Evolutionary conservation across 331 rosid species (phyloP).

Genomic region (Cydonia oblonga): DNA sequence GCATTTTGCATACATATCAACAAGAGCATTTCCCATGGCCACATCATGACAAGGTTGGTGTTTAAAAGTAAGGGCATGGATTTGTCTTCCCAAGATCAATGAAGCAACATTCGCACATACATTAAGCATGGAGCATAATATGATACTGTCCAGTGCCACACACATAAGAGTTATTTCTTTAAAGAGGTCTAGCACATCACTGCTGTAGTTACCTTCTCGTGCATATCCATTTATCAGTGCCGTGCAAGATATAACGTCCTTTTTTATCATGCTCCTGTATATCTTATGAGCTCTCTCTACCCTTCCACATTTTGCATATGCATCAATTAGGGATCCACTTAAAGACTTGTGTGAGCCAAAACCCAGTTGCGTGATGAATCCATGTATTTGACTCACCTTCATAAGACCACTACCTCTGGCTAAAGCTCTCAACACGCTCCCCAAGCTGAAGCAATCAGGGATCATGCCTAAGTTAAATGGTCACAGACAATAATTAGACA

Average conservation of each 20-base stretch:
- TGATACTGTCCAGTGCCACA: slow-evolving; percentile 12
- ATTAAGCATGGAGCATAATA: slow-evolving; percentile 25
- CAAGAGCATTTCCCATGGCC: slow-evolving; percentile 18
- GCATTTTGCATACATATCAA: slow-evolving; percentile 22
- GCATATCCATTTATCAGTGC: slow-evolving; percentile 22
- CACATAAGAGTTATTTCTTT: slow-evolving; percentile 6
- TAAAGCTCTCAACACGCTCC: slow-evolving; percentile 19
- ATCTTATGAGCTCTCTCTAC: slow-evolving; percentile 9
- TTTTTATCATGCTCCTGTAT: slow-evolving; percentile 15
- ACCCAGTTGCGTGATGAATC: slow-evolving; percentile 20
- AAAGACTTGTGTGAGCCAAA: slow-evolving; percentile 10
- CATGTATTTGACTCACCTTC: slow-evolving; percentile 22
- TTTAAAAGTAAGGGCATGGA: slow-evolving; percentile 19
- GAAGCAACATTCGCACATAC: slow-evolving; percentile 22
- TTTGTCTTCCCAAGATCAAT: slow-evolving; percentile 25
- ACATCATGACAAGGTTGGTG: slow-evolving; percentile 18
- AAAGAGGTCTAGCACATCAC: slow-evolving; percentile 10
- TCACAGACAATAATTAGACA: background rate
- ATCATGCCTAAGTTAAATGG: slow-evolving; percentile 10
- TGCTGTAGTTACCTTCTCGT: slow-evolving; percentile 1
- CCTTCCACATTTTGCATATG: slow-evolving; percentile 26
- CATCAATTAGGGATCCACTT: slow-evolving; percentile 20
- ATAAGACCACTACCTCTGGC: background rate
- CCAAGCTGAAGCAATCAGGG: slow-evolving; percentile 30
- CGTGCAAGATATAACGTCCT: slow-evolving; percentile 20